Evolutionary conservation across 2,329 filamentous ascomycete genomes (phyloP).

Genomic region (Fusarium compactum): DNA sequence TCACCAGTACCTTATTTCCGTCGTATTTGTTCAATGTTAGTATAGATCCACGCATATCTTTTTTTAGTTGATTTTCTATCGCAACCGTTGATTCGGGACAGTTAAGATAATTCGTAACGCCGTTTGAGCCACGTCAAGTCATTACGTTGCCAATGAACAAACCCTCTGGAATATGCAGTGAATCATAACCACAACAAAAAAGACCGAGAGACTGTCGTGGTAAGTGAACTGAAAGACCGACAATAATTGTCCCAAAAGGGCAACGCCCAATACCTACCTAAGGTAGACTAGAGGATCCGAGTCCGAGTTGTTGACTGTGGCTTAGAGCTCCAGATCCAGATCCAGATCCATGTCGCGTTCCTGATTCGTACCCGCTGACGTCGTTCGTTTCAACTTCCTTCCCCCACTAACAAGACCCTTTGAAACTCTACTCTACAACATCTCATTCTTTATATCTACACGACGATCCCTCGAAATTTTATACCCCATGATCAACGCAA

Average conservation of each 20-base stretch:
- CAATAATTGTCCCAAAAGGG: slow-evolving; percentile 4
- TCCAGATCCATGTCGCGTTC: slow-evolving; percentile 10
- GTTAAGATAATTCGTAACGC: not conserved
- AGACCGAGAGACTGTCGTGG: not conserved
- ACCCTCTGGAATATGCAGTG: not conserved
- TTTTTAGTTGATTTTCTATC: not conserved
- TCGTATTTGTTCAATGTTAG: slow-evolving; percentile 3
- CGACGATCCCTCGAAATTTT: not conserved
- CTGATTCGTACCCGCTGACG: slow-evolving; percentile 31
- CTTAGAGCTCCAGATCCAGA: slow-evolving; percentile 9
- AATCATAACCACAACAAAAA: not conserved
- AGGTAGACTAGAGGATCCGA: not conserved
- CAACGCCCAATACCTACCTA: not conserved
- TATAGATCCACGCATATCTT: not conserved
- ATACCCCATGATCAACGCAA: slow-evolving; percentile 2
- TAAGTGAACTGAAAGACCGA: not conserved
- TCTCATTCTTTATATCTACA: slow-evolving; percentile 9
- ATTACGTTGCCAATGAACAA: not conserved
- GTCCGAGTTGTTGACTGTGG: slow-evolving; percentile 5
- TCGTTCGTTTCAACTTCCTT: slow-evolving; percentile 26
- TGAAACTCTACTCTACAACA: not conserved
- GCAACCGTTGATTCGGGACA: not conserved
- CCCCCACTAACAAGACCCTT: slow-evolving; percentile 24
- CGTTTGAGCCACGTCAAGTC: not conserved
- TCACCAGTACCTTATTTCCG: slow-evolving; percentile 17